Conservation (phyloP, 805 yeast genomes). For the Teunomyces lycoperdinae region DNA sequence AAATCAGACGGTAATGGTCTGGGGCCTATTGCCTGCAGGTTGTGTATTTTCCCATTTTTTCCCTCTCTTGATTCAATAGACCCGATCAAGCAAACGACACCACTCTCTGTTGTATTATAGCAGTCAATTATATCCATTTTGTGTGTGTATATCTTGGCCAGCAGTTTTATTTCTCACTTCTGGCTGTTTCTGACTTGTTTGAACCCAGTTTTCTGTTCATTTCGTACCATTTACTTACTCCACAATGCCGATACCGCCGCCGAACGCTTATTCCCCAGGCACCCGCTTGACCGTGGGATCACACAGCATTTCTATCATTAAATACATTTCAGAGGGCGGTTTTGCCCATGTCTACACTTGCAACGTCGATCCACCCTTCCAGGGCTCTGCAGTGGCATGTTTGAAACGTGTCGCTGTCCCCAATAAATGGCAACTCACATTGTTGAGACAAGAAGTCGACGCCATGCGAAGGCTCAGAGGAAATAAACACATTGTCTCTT, state of each 20-base stretch:
- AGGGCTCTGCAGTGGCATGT: slow-evolving; percentile 63
- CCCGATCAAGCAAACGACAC: neutral
- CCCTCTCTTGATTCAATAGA: neutral
- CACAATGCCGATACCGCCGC: slow-evolving; percentile 45
- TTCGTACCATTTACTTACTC: neutral
- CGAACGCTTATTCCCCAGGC: slow-evolving; percentile 69
- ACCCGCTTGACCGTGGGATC: slow-evolving; percentile 80
- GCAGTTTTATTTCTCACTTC: neutral
- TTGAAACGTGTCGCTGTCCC: slow-evolving; percentile 95
- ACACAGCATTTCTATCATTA: slow-evolving; percentile 64
- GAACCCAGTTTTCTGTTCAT: neutral
- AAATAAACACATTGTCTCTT: slow-evolving; percentile 75
- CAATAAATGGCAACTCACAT: slow-evolving; percentile 76
- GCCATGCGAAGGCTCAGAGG: slow-evolving; percentile 91
- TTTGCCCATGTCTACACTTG: slow-evolving; percentile 94
- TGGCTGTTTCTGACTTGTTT: neutral
- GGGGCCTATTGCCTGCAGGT: neutral
- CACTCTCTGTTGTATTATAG: neutral
- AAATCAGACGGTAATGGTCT: too few species aligned
- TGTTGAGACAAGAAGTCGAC: slow-evolving; percentile 91
- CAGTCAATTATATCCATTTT: neutral
- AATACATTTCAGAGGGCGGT: slow-evolving; percentile 86
- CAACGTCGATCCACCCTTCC: slow-evolving; percentile 57
- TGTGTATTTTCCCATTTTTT: slow-evolving; percentile 1
- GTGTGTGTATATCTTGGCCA: neutral